phyloP scores from a whole-genome alignment of 2,329 filamentous ascomycete genomes.

The Talaromyces sp. region DNA sequence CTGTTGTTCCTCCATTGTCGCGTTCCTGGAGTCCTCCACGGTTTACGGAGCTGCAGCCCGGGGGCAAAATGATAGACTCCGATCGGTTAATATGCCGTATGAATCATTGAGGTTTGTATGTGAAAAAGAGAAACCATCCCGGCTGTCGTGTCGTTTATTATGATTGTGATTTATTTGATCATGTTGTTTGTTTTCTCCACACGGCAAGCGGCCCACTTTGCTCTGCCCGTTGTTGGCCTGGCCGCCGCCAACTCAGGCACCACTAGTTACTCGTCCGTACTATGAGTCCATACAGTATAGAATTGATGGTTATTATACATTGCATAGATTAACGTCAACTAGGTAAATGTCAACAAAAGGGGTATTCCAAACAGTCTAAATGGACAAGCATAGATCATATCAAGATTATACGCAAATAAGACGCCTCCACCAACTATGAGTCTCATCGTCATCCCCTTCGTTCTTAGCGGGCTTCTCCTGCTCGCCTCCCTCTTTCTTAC shows the following conservation, averaged over 20 bases:
- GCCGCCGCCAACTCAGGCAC: constrained; percentile 4
- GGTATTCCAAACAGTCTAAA: constrained; percentile 8
- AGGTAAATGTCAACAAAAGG: background rate
- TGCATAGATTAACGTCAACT: background rate
- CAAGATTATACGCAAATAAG: constrained; percentile 15
- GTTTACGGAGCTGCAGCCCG: background rate
- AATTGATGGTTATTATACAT: background rate
- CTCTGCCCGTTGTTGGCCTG: constrained; percentile 15
- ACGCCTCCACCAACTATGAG: constrained; percentile 13
- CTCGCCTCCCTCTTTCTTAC: background rate
- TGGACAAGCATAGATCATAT: background rate
- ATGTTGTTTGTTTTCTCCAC: constrained; percentile 22
- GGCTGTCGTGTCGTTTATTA: background rate
- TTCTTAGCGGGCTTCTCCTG: background rate
- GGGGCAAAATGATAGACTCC: background rate
- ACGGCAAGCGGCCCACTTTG: constrained; percentile 19
- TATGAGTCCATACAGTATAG: too few relatives aligned
- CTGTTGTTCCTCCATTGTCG: constrained; percentile 8
- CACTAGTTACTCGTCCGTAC: background rate
- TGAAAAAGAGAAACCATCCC: background rate
- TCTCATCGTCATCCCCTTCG: background rate
- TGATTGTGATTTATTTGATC: background rate
- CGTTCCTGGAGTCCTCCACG: background rate
- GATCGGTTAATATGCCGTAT: background rate
- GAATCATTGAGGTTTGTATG: background rate